Percentiles rank a stretch among this genome's conserved stretches.
Evolutionary conservation across 306 rosid genomes (phyloP).

Genomic region (Elaeagnus macrophylla): DNA sequence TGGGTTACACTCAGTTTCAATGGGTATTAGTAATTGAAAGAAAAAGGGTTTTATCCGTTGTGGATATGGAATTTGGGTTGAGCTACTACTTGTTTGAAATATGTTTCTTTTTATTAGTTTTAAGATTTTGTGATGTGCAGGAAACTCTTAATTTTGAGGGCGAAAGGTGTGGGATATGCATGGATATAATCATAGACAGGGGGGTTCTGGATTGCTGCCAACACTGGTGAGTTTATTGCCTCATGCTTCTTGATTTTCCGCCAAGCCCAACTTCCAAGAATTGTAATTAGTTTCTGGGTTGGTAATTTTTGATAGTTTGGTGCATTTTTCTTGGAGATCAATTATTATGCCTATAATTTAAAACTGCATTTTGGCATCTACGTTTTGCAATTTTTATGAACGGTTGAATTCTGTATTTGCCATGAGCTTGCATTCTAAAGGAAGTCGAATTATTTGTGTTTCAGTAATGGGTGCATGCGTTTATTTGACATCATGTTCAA

Average conservation of each 20-base stretch:
- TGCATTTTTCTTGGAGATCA: not conserved
- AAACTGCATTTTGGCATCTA: not conserved
- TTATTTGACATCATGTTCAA: not conserved
- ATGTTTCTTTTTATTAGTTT: not conserved
- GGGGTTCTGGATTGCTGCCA: slow-evolving; percentile 96
- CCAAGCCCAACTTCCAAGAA: not conserved
- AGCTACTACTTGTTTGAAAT: slow-evolving; percentile 10
- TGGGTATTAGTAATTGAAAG: not conserved
- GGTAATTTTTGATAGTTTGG: not conserved
- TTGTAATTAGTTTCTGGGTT: not conserved
- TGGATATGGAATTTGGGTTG: not conserved
- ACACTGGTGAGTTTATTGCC: slow-evolving; percentile 55
- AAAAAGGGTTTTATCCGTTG: no score
- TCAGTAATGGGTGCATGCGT: not conserved
- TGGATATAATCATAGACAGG: slow-evolving; percentile 80
- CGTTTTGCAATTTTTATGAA: not conserved
- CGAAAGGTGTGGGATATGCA: slow-evolving; percentile 89
- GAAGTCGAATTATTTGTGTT: not conserved
- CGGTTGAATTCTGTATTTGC: not conserved
- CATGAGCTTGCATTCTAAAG: not conserved
- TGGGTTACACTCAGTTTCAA: not conserved
- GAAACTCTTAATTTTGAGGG: slow-evolving; percentile 45
- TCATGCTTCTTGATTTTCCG: not conserved
- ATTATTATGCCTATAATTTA: not conserved
- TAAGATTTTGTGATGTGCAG: slow-evolving; percentile 27